Base-by-base conservation (phyloP, 2,329 filamentous ascomycete genomes). In the Penicillium expansum region DNA sequence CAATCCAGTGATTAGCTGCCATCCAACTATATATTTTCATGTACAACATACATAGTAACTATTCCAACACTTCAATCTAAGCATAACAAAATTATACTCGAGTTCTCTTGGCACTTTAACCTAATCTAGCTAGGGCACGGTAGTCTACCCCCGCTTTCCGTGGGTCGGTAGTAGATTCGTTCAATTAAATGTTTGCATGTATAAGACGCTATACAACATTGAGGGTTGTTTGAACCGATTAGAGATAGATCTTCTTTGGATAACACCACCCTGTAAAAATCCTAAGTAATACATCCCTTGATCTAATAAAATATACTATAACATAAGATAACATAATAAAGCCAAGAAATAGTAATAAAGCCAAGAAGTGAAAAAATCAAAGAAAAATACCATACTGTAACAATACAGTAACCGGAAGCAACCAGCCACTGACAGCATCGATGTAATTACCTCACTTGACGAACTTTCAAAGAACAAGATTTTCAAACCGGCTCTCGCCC, bases 391-490 rank as follows among this genome's bases (percentile, higher is more conserved):
- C 5, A 45, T 54, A 48, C 33, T 27, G 51, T 54, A 41, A 39
- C 16, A 16, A 6, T 54, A 54, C 33, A 45, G 51, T 54, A 35
- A 41, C 35, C 33, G 33, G 43, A 32, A 48, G 18, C 27, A 29
- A 10, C 29, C 32, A 39, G 41, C 51, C 51, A 54, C 32, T 53
- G 51, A 53, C 27, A 39, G 32, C 14, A 29, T 52, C 5, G 22
- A 52, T 35, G 39, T 32, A 44, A 52, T 52, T 56, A 44, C 53
- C 53, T 52, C 53, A 56, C 37, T 16, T 16, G 38, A 24, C 22
- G 41, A 43, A 43, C 41, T 29, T 43, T 43, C 22, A 29, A 53
- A 27, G 51, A 55, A 51, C 37, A 55, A 55, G 52, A 55, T 55
- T 55, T 55, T 55, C 38, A 42, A 42, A 51, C 33, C 32, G 37